A percentile compares a stretch with the other conserved stretches of the same genome.
These are phyloP conservation scores for Talaromyces sp. DNA, from an alignment of 2,329 filamentous ascomycete species.

Conservation along the genomic window DNA sequence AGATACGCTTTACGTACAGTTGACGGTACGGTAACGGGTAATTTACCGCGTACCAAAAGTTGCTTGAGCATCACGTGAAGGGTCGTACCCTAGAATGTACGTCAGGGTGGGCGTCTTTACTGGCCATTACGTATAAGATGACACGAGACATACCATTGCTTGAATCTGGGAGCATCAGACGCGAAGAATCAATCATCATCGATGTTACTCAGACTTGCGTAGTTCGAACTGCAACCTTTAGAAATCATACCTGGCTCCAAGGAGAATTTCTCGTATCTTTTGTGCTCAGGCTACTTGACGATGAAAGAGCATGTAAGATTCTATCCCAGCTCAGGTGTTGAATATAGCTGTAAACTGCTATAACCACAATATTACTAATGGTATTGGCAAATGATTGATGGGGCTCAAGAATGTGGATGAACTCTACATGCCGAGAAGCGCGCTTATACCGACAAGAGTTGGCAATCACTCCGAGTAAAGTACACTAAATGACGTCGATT, in stretches of 20 bases:
- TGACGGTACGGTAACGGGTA: neutral
- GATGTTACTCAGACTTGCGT: neutral
- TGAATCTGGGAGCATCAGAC: neutral
- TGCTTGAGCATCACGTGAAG: neutral
- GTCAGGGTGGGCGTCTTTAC: neutral
- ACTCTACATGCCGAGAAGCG: neutral
- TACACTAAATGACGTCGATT: neutral
- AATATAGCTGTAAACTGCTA: neutral
- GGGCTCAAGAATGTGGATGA: neutral
- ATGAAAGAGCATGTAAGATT: neutral
- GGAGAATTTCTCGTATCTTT: neutral
- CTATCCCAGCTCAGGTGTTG: neutral
- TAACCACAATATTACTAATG: neutral
- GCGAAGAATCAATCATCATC: neutral
- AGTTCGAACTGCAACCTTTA: neutral
- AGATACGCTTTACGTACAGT: neutral
- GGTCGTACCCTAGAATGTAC: neutral
- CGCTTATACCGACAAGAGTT: neutral
- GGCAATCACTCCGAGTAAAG: neutral
- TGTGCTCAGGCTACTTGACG: neutral
- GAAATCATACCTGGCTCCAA: neutral
- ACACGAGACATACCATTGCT: neutral
- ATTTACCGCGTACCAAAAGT: neutral
- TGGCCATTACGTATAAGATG: neutral
- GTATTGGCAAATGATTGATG: neutral